Conservation (phyloP, 352 stramenopile genomes). For the Phytophthora vignae region DNA sequence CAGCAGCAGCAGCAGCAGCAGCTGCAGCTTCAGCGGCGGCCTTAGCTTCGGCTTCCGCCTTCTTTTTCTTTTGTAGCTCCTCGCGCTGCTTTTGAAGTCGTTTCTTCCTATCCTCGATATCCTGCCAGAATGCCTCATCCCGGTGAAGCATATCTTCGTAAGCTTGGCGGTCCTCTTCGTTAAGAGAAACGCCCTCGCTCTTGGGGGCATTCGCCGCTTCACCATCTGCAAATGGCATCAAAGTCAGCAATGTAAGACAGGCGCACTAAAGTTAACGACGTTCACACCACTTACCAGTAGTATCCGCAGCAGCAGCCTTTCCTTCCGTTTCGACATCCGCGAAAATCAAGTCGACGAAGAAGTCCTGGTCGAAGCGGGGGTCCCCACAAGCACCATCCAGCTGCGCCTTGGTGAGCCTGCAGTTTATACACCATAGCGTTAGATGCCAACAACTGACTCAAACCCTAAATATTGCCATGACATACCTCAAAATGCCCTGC, state of each 20-base stretch:
- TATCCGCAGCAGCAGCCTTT: constrained; percentile 29
- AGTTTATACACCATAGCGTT: neutral
- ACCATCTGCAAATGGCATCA: constrained; percentile 11
- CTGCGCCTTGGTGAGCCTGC: constrained; percentile 96
- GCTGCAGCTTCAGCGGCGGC: constrained; percentile 48
- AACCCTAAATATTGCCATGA: constrained; percentile 1
- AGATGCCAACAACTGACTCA: constrained; percentile 1
- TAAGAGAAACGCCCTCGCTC: constrained; percentile 78
- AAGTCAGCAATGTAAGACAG: constrained; percentile 3
- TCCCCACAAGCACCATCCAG: constrained; percentile 96
- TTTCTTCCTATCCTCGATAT: constrained; percentile 85
- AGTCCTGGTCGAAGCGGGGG: constrained; percentile 94
- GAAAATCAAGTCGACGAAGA: constrained; percentile 98
- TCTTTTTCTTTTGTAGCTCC: constrained; percentile 74
- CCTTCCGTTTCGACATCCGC: constrained; percentile 90
- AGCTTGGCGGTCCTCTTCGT: constrained; percentile 81
- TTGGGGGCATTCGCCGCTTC: constrained; percentile 41
- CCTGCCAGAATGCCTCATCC: constrained; percentile 87
- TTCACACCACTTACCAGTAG: constrained; percentile 25
- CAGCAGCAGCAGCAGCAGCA: too few species aligned
- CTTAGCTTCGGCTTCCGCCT: constrained; percentile 59
- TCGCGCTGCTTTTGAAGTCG: constrained; percentile 77
- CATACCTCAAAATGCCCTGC: constrained; percentile 92
- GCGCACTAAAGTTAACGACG: neutral
- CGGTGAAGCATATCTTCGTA: constrained; percentile 91